Evolutionary conservation across 192 early-diverging fungal genomes (phyloP).

Genomic region (Dispira simplex): DNA sequence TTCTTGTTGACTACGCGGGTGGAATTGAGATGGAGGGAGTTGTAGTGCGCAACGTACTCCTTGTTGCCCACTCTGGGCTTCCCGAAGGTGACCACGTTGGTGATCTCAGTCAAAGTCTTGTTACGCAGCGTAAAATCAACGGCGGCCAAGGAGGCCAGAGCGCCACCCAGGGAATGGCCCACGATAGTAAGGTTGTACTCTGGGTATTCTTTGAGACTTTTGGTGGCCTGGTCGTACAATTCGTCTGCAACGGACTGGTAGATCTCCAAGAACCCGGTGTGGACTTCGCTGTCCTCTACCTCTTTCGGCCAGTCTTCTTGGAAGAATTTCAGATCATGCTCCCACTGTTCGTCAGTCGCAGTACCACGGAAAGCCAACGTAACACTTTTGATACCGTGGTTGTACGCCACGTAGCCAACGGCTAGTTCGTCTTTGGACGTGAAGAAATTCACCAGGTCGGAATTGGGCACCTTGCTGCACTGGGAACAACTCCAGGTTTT

Average conservation of each 20-base stretch:
- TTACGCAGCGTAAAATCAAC: slow-evolving; percentile 16
- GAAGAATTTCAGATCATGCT: slow-evolving; percentile 14
- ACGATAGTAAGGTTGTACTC: slow-evolving; percentile 20
- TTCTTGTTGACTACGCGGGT: slow-evolving; percentile 23
- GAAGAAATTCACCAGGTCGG: not conserved
- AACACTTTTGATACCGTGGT: slow-evolving; percentile 12
- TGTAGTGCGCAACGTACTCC: slow-evolving; percentile 21
- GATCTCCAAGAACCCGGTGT: slow-evolving; percentile 23
- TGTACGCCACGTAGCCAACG: slow-evolving; percentile 6
- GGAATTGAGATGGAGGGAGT: slow-evolving; percentile 14
- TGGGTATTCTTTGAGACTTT: slow-evolving; percentile 16
- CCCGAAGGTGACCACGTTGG: slow-evolving; percentile 21
- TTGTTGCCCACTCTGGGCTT: slow-evolving; percentile 27
- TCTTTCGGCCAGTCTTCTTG: slow-evolving; percentile 17
- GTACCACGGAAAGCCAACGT: slow-evolving; percentile 27
- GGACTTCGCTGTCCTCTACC: slow-evolving; percentile 19
- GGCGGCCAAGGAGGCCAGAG: slow-evolving; percentile 20
- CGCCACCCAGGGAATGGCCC: slow-evolving; percentile 14
- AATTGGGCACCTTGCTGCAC: not conserved
- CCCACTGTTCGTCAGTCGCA: slow-evolving; percentile 17
- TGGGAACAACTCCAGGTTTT: slow-evolving; percentile 1
- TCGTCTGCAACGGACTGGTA: slow-evolving; percentile 16
- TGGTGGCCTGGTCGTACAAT: slow-evolving; percentile 11
- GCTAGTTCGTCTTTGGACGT: not conserved
- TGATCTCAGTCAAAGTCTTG: slow-evolving; percentile 15